These are phyloP conservation scores for Peronospora belbahrii DNA, from an alignment of 352 stramenopile genomes.

Conservation along the genomic window DNA sequence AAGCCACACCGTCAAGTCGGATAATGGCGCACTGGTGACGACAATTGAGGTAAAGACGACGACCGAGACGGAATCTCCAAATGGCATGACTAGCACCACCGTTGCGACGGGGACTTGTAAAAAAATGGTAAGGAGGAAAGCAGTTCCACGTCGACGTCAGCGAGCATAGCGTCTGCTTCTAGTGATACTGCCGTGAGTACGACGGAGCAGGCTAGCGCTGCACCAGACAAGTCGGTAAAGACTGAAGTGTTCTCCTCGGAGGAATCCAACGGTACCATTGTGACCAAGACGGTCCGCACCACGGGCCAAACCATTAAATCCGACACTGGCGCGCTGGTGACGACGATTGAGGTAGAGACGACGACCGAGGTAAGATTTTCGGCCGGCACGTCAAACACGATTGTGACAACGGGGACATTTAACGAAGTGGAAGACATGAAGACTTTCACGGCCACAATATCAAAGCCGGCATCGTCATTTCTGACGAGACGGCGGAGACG, in stretches of 20 bases:
- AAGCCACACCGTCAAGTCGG: constrained; percentile 1
- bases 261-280: constrained; percentile 7
- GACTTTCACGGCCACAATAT: too few relatives aligned
- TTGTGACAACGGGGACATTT: constrained; percentile 1
- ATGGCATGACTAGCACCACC: constrained; percentile 6
- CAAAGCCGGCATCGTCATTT: too few relatives aligned
- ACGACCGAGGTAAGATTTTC: constrained; percentile 8
- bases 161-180: too few relatives aligned
- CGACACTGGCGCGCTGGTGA: constrained; percentile 2
- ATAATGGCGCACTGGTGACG: constrained; percentile 3
- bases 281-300: constrained; percentile 12
- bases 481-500: too few relatives aligned
- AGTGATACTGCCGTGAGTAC: constrained; percentile 1
- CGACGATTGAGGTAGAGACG: constrained; percentile 8
- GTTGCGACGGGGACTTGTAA: constrained; percentile 3
- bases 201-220: not conserved
- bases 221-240: constrained; percentile 1
- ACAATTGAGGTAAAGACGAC: constrained; percentile 9
- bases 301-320: constrained; percentile 4
- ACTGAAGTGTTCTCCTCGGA: not conserved
- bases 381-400: constrained; percentile 5
- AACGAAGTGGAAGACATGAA: not conserved
- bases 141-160: not conserved
- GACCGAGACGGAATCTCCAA: constrained; percentile 10
- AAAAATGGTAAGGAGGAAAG: not conserved